These are phyloP conservation scores for Fusarium ramigenum DNA, from an alignment of 2,329 filamentous ascomycete genomes.

Conservation along the genomic window DNA sequence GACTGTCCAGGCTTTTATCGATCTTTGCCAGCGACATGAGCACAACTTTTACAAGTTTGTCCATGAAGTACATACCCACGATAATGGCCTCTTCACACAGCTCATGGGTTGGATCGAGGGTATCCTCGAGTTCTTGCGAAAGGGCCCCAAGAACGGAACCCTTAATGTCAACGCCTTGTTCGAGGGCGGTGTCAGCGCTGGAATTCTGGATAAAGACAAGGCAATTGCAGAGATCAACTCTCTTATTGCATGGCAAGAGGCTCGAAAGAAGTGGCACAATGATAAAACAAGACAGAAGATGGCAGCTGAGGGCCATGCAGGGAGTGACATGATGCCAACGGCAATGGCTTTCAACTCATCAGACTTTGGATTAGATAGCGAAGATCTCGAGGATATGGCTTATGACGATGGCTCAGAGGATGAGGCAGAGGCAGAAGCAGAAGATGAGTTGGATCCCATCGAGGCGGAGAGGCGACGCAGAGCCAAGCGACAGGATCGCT, in stretches of 20 bases:
- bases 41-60: conserved; percentile 99
- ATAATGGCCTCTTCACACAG: conserved; percentile 94
- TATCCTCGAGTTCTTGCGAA: conserved; percentile 90
- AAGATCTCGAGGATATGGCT: conserved; percentile 86
- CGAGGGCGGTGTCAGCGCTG: conserved; percentile 76
- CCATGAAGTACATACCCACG: conserved; percentile 95
- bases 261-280: conserved; percentile 96
- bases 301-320: conserved; percentile 77
- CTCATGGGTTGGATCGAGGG: conserved; percentile 98
- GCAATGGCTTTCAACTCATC: conserved; percentile 74
- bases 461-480: conserved; percentile 83
- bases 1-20: conserved; percentile 97
- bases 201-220: conserved; percentile 74
- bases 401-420: conserved; percentile 77
- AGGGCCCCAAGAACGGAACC: conserved; percentile 85
- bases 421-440: conserved; percentile 75
- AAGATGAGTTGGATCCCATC: conserved; percentile 87
- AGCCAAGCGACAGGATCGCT: conserved; percentile 78
- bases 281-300: conserved; percentile 99
- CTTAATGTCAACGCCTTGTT: conserved; percentile 96
- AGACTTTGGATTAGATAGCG: conserved; percentile 90
- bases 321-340: conserved; percentile 60
- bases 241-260: conserved; percentile 93
- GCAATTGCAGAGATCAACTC: conserved; percentile 83
- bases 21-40: conserved; percentile 93